Evolutionary conservation across 306 rosid species (phyloP).

Genomic region (Oemleria cerasiformis): DNA sequence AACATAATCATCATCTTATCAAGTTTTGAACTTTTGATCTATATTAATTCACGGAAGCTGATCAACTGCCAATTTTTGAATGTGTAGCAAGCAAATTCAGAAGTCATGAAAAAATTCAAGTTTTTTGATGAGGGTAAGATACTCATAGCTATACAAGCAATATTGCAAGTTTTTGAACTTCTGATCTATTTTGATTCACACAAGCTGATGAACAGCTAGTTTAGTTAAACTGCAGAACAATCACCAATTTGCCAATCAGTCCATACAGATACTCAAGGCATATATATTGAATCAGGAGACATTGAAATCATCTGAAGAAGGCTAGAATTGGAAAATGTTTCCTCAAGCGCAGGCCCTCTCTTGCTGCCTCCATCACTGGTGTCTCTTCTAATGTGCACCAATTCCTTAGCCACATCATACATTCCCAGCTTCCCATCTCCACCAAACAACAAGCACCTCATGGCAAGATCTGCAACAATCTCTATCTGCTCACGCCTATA

Average conservation of each 20-base stretch:
- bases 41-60: slow-evolving; percentile 1
- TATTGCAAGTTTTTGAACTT: slow-evolving; percentile 5
- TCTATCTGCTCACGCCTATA: slow-evolving; percentile 63
- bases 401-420: slow-evolving; percentile 71
- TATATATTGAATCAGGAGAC: slow-evolving; percentile 87
- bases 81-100: no score
- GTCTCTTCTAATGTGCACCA: slow-evolving; percentile 50
- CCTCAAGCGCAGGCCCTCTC: slow-evolving; percentile 63
- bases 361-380: slow-evolving; percentile 45
- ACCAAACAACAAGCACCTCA: slow-evolving; percentile 79
- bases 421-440: slow-evolving; percentile 77
- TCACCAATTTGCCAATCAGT: not conserved
- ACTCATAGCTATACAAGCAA: not conserved
- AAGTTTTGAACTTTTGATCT: not conserved
- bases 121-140: no score
- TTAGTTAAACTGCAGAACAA: not conserved
- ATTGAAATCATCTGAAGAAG: slow-evolving; percentile 98
- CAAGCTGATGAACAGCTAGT: slow-evolving; percentile 6
- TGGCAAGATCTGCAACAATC: slow-evolving; percentile 83
- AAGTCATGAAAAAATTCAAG: no score
- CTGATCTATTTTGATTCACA: slow-evolving; percentile 1
- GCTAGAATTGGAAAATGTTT: slow-evolving; percentile 93
- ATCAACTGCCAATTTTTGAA: slow-evolving; percentile 4
- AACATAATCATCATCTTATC: no score
- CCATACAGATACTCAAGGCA: slow-evolving; percentile 37